Conservation (phyloP, 108 stramenopile genomes). For the Ochromonas danica region DNA sequence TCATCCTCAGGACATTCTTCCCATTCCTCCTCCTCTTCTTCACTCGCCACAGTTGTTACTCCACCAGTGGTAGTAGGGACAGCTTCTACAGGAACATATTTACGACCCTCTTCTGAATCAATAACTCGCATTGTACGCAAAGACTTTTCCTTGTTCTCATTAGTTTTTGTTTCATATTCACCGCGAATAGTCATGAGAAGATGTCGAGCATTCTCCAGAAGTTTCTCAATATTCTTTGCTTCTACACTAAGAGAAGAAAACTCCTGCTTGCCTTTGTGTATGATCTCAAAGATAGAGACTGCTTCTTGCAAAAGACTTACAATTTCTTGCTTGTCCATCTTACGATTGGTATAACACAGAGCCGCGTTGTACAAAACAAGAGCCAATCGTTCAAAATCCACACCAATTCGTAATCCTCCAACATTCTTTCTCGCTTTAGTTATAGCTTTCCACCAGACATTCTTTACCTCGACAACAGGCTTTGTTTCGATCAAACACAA, state of each 20-base stretch:
- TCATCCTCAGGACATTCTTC: neutral
- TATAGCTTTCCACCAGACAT: neutral
- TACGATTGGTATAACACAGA: neutral
- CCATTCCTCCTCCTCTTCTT: slow-evolving; percentile 5
- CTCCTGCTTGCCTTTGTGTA: neutral
- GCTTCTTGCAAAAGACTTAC: neutral
- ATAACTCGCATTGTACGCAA: neutral
- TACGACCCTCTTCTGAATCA: neutral
- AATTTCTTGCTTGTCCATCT: neutral
- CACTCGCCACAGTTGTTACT: neutral
- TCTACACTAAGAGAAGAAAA: neutral
- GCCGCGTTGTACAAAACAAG: neutral
- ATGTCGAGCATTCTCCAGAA: neutral
- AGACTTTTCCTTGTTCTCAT: neutral
- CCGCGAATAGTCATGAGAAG: neutral
- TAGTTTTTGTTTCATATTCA: neutral
- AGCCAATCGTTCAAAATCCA: neutral
- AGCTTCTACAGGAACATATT: neutral
- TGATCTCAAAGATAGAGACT: neutral
- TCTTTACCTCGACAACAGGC: too few relatives aligned
- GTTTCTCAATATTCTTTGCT: neutral
- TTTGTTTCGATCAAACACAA: neutral
- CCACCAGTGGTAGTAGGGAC: neutral
- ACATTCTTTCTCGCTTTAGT: neutral
- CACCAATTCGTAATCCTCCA: neutral